Conservation (phyloP, 768 basidiomycete genomes). For the Trametes villosa region DNA sequence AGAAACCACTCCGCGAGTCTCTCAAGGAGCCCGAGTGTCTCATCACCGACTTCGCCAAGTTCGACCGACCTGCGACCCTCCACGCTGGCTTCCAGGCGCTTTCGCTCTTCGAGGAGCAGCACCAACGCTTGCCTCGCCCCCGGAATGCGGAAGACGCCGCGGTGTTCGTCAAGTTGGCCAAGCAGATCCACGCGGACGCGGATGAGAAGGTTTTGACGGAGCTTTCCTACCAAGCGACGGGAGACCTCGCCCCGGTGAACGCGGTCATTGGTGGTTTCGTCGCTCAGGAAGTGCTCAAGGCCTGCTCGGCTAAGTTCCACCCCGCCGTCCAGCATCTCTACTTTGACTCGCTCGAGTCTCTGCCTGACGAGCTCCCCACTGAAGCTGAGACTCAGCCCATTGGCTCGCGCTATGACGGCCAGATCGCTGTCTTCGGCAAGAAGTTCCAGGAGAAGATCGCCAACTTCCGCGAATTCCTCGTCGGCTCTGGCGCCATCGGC, state of each 20-base stretch:
- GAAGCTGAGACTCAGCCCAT: conserved; percentile 84
- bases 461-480: conserved; percentile 92
- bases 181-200: conserved; percentile 73
- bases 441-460: conserved; percentile 90
- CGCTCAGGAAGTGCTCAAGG: conserved; percentile 97
- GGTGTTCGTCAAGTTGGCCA: conserved; percentile 72
- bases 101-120: conserved; percentile 68
- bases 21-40: conserved; percentile 82
- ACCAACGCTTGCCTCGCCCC: conserved; percentile 77
- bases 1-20: conserved; percentile 96
- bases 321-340: conserved; percentile 95
- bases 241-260: conserved; percentile 86
- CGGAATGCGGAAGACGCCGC: conserved; percentile 83
- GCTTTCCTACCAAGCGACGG: conserved; percentile 88
- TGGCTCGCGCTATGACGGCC: conserved; percentile 88
- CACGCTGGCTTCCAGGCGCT: conserved; percentile 96
- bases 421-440: conserved; percentile 95
- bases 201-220: conserved; percentile 85
- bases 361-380: conserved; percentile 74
- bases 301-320: conserved; percentile 96
- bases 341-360: conserved; percentile 96
- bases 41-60: conserved; percentile 97
- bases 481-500: conserved; percentile 98
- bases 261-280: conserved; percentile 98
- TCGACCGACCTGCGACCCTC: conserved; percentile 87